phyloP scores from a whole-genome alignment of 805 yeast species.

The Lipomyces yamanashiensis region DNA sequence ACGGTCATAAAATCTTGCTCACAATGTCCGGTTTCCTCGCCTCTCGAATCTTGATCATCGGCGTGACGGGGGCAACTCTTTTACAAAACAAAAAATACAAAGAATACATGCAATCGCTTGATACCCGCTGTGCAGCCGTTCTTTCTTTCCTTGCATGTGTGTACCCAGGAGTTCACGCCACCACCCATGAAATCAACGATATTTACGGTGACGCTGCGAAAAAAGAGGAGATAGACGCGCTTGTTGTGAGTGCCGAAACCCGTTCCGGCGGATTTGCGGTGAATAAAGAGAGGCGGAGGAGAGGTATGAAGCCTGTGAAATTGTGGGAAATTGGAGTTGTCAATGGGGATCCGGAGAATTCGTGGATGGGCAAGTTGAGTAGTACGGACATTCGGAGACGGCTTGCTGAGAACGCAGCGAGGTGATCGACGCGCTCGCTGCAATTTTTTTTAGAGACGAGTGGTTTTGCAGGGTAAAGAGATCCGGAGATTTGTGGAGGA shows the following conservation, averaged over 20 bases:
- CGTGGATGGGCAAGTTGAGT: conserved; percentile 30
- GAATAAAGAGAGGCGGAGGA: conserved; percentile 64
- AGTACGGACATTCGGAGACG: conserved; percentile 31
- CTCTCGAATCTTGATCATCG: conserved; percentile 63
- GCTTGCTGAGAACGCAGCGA: conserved; percentile 2
- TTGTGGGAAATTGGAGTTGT: conserved; percentile 54
- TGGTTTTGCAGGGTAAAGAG: too few species aligned
- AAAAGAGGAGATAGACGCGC: conserved; percentile 71
- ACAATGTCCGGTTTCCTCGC: conserved; percentile 73
- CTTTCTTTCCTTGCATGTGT: conserved; percentile 54
- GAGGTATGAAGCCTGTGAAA: conserved; percentile 57
- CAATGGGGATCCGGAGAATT: conserved; percentile 18
- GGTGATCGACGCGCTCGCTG: too few species aligned
- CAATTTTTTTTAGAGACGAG: too few species aligned
- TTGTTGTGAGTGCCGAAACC: conserved; percentile 83
- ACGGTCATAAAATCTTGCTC: conserved; percentile 87
- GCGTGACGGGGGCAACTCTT: conserved; percentile 78
- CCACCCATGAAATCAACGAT: conserved; percentile 71
- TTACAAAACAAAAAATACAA: conserved; percentile 75
- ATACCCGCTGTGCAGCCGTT: conserved; percentile 55
- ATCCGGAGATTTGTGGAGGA: too few species aligned
- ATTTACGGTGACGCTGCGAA: conserved; percentile 93
- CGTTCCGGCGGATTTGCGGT: conserved; percentile 72
- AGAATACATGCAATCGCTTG: conserved; percentile 65
- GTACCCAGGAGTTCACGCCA: conserved; percentile 54